Percentiles rank a stretch among this genome's conserved stretches.
Evolutionary conservation across 2,329 filamentous ascomycete species (phyloP).

Genomic region (Xylogone sp.): DNA sequence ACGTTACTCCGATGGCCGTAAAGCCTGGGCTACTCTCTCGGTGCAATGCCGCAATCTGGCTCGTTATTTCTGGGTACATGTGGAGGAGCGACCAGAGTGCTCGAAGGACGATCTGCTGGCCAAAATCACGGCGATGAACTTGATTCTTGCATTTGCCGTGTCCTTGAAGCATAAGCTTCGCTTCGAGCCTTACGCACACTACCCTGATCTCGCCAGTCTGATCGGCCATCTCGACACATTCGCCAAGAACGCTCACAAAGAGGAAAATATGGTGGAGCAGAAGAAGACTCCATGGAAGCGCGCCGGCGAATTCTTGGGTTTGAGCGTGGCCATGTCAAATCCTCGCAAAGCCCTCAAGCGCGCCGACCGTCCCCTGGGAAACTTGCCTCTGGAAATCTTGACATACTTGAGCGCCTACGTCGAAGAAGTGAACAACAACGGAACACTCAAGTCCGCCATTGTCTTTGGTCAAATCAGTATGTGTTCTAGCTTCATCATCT

Average conservation of each 20-base stretch:
- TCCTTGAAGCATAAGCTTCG: constrained; percentile 78
- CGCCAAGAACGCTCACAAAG: constrained; percentile 50
- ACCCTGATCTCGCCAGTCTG: constrained; percentile 68
- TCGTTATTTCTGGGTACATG: constrained; percentile 80
- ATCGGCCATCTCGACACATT: constrained; percentile 73
- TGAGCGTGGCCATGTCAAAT: constrained; percentile 74
- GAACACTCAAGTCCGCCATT: constrained; percentile 28
- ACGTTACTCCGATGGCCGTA: constrained; percentile 51
- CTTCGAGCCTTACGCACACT: constrained; percentile 77
- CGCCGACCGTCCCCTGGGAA: constrained; percentile 68
- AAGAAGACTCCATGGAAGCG: constrained; percentile 48
- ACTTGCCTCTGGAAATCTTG: constrained; percentile 79
- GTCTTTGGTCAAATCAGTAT: constrained; percentile 24
- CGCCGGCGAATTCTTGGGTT: constrained; percentile 68
- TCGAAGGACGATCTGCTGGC: constrained; percentile 65
- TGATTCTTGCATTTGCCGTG: constrained; percentile 73
- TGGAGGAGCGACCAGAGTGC: constrained; percentile 52
- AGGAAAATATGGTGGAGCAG: constrained; percentile 34
- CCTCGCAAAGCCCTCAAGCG: constrained; percentile 75
- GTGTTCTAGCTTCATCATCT: constrained; percentile 1
- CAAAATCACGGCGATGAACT: constrained; percentile 66
- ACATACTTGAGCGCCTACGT: constrained; percentile 55
- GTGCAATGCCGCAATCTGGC: constrained; percentile 64
- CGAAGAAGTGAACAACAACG: constrained; percentile 24
- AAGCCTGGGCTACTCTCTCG: constrained; percentile 58